These are phyloP conservation scores for Gaertneriomyces sp. DNA, from an alignment of 192 early-diverging fungal species.

Conservation along the genomic window DNA sequence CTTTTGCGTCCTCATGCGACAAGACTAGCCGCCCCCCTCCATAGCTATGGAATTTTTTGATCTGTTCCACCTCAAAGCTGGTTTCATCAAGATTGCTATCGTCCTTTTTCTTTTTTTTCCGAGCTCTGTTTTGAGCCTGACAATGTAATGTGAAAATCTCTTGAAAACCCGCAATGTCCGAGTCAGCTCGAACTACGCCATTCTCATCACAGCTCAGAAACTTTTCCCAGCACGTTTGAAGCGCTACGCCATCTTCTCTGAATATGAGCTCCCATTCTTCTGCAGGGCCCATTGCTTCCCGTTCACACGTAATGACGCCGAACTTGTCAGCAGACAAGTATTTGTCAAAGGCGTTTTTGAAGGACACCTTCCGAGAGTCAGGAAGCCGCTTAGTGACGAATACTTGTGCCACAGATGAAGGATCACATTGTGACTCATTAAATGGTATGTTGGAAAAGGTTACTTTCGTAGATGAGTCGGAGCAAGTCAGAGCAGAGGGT, in stretches of 20 bases:
- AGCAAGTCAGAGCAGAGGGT: conserved; percentile 45
- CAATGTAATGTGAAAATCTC: conserved; percentile 69
- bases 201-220: conserved; percentile 62
- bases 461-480: conserved; percentile 35
- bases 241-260: conserved; percentile 63
- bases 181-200: conserved; percentile 59
- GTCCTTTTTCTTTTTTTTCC: conserved; percentile 42
- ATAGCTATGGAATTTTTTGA: conserved; percentile 74
- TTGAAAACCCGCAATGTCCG: conserved; percentile 65
- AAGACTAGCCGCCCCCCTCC: conserved; percentile 58
- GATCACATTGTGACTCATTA: conserved; percentile 12
- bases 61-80: conserved; percentile 63
- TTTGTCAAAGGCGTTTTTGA: conserved; percentile 62
- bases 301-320: conserved; percentile 65
- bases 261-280: conserved; percentile 74
- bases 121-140: conserved; percentile 60
- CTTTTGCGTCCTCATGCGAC: conserved; percentile 49
- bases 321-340: conserved; percentile 77
- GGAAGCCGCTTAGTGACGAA: conserved; percentile 64
- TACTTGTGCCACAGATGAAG: conserved; percentile 57
- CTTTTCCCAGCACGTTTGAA: conserved; percentile 64
- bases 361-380: conserved; percentile 45
- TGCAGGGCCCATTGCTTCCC: conserved; percentile 72
- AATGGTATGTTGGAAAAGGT: conserved; percentile 43
- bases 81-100: conserved; percentile 47